Base-by-base conservation (phyloP, 352 stramenopile species). In the Globisporangium recalcitrans region DNA sequence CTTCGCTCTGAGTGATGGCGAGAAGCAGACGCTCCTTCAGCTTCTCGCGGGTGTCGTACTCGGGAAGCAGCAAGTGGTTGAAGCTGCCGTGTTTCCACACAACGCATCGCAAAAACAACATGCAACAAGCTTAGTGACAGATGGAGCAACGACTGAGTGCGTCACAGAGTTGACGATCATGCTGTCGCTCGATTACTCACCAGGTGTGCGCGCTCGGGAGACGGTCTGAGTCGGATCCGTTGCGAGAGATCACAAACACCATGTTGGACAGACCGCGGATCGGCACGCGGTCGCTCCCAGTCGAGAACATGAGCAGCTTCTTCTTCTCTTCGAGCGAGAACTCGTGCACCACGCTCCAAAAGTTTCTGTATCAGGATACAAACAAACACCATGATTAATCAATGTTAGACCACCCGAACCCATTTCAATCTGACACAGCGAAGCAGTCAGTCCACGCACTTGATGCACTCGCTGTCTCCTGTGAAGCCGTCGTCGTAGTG, bases 121-220 rank as follows among this genome's bases (percentile, higher is more conserved):
- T n/a, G n/a, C n/a, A n/a, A n/a, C n/a, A n/a, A n/a, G n/a, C n/a
- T 44, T 42, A 62, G 21, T 19, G 11, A 26, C 16, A 16, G 32
- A 4, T 38, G 13, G 32, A 10, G 1, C 32, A 38, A 16, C 1
- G 11, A 38, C 1, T 11, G 10, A 14, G 32, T 44, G 14, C 22
- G 7, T n/a, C 42, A 34, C 16, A 46, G 38, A 29, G 21, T 31
- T 52, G 47, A 29, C 19, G 19, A 1, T 31, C 14, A 21, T 9
- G 44, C 2, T 54, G 26, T 10, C 36, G 48, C 16, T 36, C 6
- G 38, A 22, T 49, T 11, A 61, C 69, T 26, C 62, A 91, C 82
- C 89, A 97, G 2, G 88, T 97, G 64, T 96, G 87, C 8, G 86
- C 82, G 21, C 83, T 93, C 8, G 88, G 88, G 24, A 97, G 67